Conservation (phyloP, 345 rosid genomes). For the Salix caprea region DNA sequence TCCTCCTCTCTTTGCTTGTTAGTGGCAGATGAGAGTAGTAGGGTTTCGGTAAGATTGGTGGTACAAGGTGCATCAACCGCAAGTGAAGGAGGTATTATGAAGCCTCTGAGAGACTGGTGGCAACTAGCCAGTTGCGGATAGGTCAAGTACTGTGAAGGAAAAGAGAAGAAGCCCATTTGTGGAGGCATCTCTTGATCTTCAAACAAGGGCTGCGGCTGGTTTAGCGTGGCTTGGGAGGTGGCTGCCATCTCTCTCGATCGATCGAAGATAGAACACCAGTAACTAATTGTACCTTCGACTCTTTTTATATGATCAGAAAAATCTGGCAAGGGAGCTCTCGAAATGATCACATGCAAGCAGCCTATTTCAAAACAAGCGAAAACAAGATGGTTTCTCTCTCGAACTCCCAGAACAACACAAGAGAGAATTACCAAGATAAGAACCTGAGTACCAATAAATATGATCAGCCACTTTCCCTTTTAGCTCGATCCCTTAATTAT, state of each 20-base stretch:
- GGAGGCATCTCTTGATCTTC: conserved; percentile 50
- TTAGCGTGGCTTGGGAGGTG: conserved; percentile 43
- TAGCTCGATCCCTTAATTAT: neutral
- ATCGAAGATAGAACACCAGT: neutral
- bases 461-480: conserved; percentile 24
- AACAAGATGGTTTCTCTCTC: conserved; percentile 13
- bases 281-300: neutral
- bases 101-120: conserved; percentile 38
- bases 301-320: neutral
- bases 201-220: conserved; percentile 44
- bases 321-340: neutral
- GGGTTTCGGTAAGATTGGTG: conserved; percentile 52
- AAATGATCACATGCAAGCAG: conserved; percentile 1
- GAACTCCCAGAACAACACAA: conserved; percentile 9
- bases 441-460: conserved; percentile 17
- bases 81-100: conserved; percentile 23
- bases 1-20: conserved; percentile 35
- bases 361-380: conserved; percentile 5
- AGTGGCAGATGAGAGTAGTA: conserved; percentile 41
- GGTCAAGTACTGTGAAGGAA: conserved; percentile 33
- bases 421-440: conserved; percentile 11
- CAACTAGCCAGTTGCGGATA: conserved; percentile 31
- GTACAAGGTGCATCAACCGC: conserved; percentile 18
- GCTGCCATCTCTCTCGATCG: conserved; percentile 43
- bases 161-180: conserved; percentile 58